Conservation (phyloP, 768 basidiomycete species). For the Leccinum incarnatum region DNA sequence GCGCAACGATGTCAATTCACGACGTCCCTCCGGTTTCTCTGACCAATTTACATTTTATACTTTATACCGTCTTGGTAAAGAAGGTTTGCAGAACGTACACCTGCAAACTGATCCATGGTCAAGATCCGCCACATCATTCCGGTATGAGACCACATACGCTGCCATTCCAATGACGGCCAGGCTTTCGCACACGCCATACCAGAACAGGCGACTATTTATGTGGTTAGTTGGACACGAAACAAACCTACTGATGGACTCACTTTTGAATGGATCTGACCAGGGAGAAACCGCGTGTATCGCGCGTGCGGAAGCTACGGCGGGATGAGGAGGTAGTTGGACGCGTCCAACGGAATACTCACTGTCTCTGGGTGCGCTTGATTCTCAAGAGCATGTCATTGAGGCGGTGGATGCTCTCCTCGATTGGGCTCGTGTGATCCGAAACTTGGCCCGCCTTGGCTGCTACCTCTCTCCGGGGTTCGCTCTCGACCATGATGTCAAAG, state of each 20-base stretch:
- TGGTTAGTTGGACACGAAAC: background rate
- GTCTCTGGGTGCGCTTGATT: conserved; percentile 91
- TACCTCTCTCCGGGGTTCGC: conserved; percentile 86
- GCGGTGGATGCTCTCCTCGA: conserved; percentile 95
- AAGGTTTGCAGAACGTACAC: conserved; percentile 93
- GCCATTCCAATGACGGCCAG: conserved; percentile 82
- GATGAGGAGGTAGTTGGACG: background rate
- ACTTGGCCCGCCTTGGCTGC: conserved; percentile 88
- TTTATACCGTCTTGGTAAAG: conserved; percentile 95
- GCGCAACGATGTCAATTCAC: conserved; percentile 72
- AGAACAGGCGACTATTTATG: conserved; percentile 73
- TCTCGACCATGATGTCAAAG: conserved; percentile 98
- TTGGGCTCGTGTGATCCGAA: conserved; percentile 84
- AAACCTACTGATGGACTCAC: conserved; percentile 36
- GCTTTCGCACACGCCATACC: conserved; percentile 87
- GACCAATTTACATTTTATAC: conserved; percentile 48
- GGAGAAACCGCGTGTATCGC: conserved; percentile 92
- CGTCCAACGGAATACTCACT: conserved; percentile 50
- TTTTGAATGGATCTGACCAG: conserved; percentile 88
- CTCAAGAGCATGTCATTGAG: conserved; percentile 83
- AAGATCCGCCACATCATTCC: conserved; percentile 9
- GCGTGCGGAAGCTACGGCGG: conserved; percentile 78
- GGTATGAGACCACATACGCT: conserved; percentile 51
- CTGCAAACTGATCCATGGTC: conserved; percentile 56
- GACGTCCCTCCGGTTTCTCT: conserved; percentile 21